phyloP scores from a whole-genome alignment of 306 rosid genomes.

The Cyclanthera cordifolia region DNA sequence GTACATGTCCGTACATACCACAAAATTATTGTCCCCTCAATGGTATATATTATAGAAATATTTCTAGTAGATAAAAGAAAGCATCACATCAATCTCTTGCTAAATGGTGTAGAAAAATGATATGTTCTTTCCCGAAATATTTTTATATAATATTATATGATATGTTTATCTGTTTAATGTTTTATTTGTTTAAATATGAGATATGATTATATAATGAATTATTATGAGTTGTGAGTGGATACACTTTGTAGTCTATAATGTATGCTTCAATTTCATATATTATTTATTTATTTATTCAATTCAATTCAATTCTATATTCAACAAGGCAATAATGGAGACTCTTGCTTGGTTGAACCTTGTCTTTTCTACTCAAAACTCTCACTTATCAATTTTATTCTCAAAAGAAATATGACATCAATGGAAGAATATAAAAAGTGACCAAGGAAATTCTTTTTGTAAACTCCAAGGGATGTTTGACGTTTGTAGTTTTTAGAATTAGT shows the following conservation, averaged over 20 bases:
- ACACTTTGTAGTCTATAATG: neutral
- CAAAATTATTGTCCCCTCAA: slow-evolving; percentile 2
- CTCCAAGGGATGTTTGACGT: too few relatives aligned
- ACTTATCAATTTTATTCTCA: neutral
- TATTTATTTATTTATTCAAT: too few relatives aligned
- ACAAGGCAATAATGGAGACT: slow-evolving; percentile 7
- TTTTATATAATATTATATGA: neutral
- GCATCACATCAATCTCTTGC: slow-evolving; percentile 2
- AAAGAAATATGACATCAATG: neutral
- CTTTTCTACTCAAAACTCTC: slow-evolving; percentile 5
- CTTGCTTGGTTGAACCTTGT: slow-evolving; percentile 1
- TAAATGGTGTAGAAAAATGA: neutral
- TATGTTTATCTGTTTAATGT: neutral
- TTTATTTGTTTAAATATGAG: neutral
- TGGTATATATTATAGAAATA: neutral
- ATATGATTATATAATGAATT: neutral
- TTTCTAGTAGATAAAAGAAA: neutral
- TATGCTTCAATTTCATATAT: too few relatives aligned
- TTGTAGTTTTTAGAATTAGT: too few relatives aligned
- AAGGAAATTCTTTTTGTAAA: too few relatives aligned
- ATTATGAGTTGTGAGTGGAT: neutral
- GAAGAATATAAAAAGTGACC: neutral
- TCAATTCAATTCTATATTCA: slow-evolving; percentile 3
- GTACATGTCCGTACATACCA: slow-evolving; percentile 6
- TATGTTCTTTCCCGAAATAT: neutral